Conservation (phyloP, 2,329 filamentous ascomycete genomes). For the Colletotrichum lindemuthianum region DNA sequence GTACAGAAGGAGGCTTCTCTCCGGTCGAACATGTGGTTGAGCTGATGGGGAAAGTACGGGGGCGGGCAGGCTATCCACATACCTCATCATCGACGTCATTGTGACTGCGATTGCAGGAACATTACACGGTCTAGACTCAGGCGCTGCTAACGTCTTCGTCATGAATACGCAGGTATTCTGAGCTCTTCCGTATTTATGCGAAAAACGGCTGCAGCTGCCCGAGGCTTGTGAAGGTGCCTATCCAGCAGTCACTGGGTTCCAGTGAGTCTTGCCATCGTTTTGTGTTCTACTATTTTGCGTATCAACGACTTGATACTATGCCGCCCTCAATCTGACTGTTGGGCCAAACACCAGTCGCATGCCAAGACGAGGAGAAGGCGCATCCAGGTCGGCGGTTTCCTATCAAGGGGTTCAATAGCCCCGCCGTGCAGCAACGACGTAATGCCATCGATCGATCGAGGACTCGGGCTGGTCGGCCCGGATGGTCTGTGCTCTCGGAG, state of each 20-base stretch:
- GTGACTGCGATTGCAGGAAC: slow-evolving; percentile 27
- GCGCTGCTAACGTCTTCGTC: background rate
- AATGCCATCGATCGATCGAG: slow-evolving; percentile 13
- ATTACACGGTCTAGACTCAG: slow-evolving; percentile 22
- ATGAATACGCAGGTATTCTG: slow-evolving; percentile 1
- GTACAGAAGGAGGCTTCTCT: background rate
- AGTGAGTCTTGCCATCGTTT: background rate
- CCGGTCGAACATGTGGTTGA: slow-evolving; percentile 7
- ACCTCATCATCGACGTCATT: slow-evolving; percentile 36
- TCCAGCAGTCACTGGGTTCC: background rate
- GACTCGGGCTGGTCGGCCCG: background rate
- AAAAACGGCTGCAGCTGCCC: background rate
- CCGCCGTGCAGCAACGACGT: background rate
- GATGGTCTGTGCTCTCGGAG: slow-evolving; percentile 17
- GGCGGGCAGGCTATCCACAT: slow-evolving; percentile 24
- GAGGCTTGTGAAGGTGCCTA: background rate
- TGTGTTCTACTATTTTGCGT: no score
- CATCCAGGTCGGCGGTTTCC: no score
- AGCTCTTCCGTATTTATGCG: background rate
- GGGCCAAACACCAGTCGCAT: no score
- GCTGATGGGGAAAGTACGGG: slow-evolving; percentile 2
- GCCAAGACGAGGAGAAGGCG: no score
- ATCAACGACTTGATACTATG: no score
- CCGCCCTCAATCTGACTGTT: no score
- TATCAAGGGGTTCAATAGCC: background rate